Conservation (phyloP, 2,329 filamentous ascomycete species). For the Zelopaecilomyces penicillatus region DNA sequence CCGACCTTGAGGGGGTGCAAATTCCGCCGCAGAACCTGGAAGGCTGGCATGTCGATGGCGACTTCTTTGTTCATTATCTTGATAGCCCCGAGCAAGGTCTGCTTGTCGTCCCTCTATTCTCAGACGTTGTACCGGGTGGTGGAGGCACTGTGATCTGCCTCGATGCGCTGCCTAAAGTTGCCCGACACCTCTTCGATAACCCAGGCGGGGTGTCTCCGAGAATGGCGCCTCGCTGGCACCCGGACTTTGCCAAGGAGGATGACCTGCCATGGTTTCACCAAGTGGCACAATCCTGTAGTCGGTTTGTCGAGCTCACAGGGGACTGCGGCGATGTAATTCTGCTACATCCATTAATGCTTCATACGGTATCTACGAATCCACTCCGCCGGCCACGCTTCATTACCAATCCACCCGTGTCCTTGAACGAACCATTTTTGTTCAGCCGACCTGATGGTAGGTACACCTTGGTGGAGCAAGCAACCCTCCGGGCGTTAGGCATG, state of each 20-base stretch:
- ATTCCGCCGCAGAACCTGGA: conserved; percentile 43
- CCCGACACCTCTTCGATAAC: conserved; percentile 49
- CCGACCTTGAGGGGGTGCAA: conserved; percentile 40
- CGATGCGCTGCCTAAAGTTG: conserved; percentile 48
- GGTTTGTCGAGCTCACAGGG: conserved; percentile 45
- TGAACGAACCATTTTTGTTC: conserved; percentile 44
- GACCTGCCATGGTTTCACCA: conserved; percentile 37
- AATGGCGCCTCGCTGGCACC: conserved; percentile 49
- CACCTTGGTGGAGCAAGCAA: conserved; percentile 48
- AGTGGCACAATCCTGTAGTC: conserved; percentile 30
- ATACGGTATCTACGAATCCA: conserved; percentile 38
- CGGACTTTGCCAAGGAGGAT: conserved; percentile 33
- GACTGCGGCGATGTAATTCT: conserved; percentile 46
- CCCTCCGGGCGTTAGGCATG: conserved; percentile 38
- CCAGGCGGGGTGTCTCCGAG: conserved; percentile 58
- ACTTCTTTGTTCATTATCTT: conserved; percentile 65
- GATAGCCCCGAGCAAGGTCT: conserved; percentile 62
- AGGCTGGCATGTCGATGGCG: conserved; percentile 62
- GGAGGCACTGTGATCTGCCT: conserved; percentile 58
- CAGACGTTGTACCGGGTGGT: conserved; percentile 49
- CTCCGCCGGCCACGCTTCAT: conserved; percentile 13
- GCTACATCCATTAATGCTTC: conserved; percentile 51
- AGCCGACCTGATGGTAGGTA: conserved; percentile 39
- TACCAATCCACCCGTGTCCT: conserved; percentile 38
- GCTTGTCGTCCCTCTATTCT: conserved; percentile 60